Conservation (phyloP, 192 early-diverging fungal genomes). For the Linnemannia elongata region DNA sequence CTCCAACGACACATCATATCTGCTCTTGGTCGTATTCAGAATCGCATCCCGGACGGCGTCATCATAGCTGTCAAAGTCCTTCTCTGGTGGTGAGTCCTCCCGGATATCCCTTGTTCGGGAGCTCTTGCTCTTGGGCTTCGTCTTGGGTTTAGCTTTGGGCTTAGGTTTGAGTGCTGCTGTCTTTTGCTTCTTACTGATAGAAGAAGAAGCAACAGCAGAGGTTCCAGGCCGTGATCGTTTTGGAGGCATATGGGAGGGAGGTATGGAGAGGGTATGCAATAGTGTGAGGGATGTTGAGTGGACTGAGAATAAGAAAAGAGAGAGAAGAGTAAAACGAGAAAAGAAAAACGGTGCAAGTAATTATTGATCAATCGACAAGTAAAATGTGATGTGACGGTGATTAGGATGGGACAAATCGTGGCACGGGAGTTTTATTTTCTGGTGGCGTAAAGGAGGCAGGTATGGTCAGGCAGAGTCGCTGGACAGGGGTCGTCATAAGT, state of each 20-base stretch:
- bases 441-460: not conserved
- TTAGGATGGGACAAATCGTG: not conserved
- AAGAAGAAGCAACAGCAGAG: not conserved
- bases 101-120: slow-evolving; percentile 24
- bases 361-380: not conserved
- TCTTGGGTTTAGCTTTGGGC: not conserved
- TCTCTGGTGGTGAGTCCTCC: slow-evolving; percentile 13
- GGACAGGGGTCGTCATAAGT: slow-evolving; percentile 5
- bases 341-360: not conserved
- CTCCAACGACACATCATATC: slow-evolving; percentile 31
- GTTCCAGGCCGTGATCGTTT: not conserved
- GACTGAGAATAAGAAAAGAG: not conserved
- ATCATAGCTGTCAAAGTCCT: slow-evolving; percentile 49
- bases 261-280: not conserved
- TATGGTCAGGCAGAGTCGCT: not conserved
- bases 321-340: not conserved
- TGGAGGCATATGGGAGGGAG: not conserved
- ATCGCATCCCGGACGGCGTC: slow-evolving; percentile 38
- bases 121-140: not conserved
- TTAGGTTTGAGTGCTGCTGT: not conserved
- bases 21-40: slow-evolving; percentile 27
- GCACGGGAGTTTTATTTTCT: not conserved
- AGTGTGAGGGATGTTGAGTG: not conserved
- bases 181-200: not conserved
- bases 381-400: not conserved